Evolutionary conservation across 768 basidiomycete species (phyloP), one percentile per base, ranked within the genome.

Genomic region (Pleurotus citrinopileatus): DNA sequence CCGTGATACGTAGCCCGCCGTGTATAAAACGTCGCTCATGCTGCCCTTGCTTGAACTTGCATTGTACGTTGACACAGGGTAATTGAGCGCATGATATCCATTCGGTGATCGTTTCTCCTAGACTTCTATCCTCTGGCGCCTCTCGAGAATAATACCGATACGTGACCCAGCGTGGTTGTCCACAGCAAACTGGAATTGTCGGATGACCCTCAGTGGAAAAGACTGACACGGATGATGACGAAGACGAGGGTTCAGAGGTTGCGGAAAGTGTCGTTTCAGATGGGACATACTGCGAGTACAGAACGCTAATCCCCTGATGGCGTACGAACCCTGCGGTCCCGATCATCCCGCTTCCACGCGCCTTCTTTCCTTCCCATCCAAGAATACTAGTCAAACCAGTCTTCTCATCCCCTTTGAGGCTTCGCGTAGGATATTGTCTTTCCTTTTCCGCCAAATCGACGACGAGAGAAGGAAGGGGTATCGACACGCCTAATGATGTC

Each of bases 381-480:
- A 85, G 69, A 3, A 87, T 58, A 56, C 78, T 80, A 20, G 59
- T 59, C 23, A 88, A 63, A 20, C 76, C 84, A 0, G 72, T 72
- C 46, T 72, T 73, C 65, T 88, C 86, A 57, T 85, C 82, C 7
- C 81, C 86, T 22, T 70, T 74, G 17, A 87, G 63, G 34, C 71
- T 64, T 0, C 75, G 62, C 29, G 60, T 57, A 4, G 72, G 70
- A 27, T 72, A 68, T 19, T 59, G 56, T 55, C 66, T 70, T 64
- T 86, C 86, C 48, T 75, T 75, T 53, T 73, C 73, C 0, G 80
- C 78, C 15, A 89, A 73, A 7, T 73, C 68, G 0, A 73, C 61
- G 6, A 89, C 61, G 2, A 86, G 65, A 4, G 64, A 60, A 0
- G 86, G 86, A 0, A 75, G 73, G 2, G 69, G 54, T 53, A 87